Conservation (phyloP, 106 monocot genomes). For the Dendrobium nobile region DNA sequence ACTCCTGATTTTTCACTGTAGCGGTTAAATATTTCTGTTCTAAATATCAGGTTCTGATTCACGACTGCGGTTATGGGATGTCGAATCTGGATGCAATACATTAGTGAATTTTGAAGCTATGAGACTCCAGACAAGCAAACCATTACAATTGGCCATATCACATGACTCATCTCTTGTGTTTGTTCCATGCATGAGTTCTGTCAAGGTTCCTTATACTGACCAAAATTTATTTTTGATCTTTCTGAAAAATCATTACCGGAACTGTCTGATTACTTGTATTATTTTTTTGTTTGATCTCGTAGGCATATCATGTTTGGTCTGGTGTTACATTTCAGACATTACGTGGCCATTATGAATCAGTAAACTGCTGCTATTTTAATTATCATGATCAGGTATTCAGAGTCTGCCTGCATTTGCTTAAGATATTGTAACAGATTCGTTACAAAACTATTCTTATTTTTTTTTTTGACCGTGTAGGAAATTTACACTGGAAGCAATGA, state of each 20-base stretch:
- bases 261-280: neutral
- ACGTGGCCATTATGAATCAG: slow-evolving; percentile 77
- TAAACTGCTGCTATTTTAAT: slow-evolving; percentile 77
- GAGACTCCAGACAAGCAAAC: slow-evolving; percentile 59
- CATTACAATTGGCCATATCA: slow-evolving; percentile 54
- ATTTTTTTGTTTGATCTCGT: slow-evolving; percentile 4
- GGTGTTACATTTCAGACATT: slow-evolving; percentile 48
- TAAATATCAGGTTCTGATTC: slow-evolving; percentile 74
- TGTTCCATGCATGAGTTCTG: slow-evolving; percentile 72
- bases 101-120: slow-evolving; percentile 81
- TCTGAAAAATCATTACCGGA: neutral
- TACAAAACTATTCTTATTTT: neutral
- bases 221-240: neutral
- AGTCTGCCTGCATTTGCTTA: neutral
- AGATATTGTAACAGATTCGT: neutral
- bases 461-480: slow-evolving; percentile 38
- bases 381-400: slow-evolving; percentile 61
- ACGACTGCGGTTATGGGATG: slow-evolving; percentile 83
- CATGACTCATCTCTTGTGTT: slow-evolving; percentile 77
- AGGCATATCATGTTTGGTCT: slow-evolving; percentile 87
- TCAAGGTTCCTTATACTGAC: slow-evolving; percentile 42
- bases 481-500: slow-evolving; percentile 95
- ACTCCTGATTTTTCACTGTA: neutral
- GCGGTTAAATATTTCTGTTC: neutral
- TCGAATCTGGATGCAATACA: slow-evolving; percentile 91